Evolutionary conservation across 2,329 filamentous ascomycete species (phyloP).

Genomic region (Teratosphaeria nubilosa): DNA sequence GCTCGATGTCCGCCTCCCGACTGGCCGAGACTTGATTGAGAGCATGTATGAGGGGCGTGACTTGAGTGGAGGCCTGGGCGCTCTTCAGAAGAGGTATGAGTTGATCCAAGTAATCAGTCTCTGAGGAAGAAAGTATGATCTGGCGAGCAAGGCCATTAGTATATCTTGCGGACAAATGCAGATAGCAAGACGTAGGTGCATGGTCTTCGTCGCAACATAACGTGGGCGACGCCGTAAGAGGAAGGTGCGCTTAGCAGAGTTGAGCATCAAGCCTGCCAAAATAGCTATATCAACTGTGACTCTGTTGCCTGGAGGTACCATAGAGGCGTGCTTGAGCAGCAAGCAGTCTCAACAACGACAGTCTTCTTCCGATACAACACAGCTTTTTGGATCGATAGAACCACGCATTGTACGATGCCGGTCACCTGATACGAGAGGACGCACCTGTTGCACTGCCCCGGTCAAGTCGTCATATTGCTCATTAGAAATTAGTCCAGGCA

Average conservation of each 20-base stretch:
- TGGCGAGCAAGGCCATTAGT: conserved; percentile 30
- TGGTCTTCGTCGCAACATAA: background rate
- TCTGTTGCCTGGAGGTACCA: too few relatives aligned
- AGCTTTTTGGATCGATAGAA: too few relatives aligned
- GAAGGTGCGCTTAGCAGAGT: background rate
- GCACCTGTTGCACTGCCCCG: conserved; percentile 41
- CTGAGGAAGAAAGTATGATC: conserved; percentile 87
- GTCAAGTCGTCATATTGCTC: conserved; percentile 40
- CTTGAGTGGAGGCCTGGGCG: conserved; percentile 60
- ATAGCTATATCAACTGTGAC: too few relatives aligned
- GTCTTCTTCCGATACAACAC: too few relatives aligned
- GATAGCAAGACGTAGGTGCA: too few relatives aligned
- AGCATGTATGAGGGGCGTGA: conserved; percentile 61
- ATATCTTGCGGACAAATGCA: background rate
- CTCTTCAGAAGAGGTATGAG: conserved; percentile 90
- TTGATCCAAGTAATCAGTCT: conserved; percentile 90
- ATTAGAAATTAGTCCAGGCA: conserved; percentile 27
- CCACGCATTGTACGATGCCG: background rate
- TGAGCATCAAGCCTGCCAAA: too few relatives aligned
- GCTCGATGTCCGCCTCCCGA: conserved; percentile 83
- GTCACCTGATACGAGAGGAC: conserved; percentile 2
- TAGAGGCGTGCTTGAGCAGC: too few relatives aligned
- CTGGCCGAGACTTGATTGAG: conserved; percentile 74
- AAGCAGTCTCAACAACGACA: too few relatives aligned
- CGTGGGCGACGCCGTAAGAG: background rate